phyloP scores from a whole-genome alignment of 148 eudicot species.

The Rhododendron molle region DNA sequence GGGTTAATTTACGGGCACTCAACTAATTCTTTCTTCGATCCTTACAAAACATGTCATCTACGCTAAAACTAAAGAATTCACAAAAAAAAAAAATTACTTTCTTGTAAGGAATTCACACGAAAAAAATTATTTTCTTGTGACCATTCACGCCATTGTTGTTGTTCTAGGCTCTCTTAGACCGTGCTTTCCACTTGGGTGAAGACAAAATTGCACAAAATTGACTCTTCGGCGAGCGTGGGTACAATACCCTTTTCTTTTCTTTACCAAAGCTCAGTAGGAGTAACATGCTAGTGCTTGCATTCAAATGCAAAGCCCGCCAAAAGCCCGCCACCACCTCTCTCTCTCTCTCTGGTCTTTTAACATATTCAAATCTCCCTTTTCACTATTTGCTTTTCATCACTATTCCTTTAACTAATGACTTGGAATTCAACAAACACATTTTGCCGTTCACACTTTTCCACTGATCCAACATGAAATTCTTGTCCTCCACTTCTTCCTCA shows the following conservation, averaged over 20 bases:
- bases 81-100: no score
- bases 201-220: neutral
- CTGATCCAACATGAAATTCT: conserved; percentile 11
- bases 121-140: no score
- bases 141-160: neutral
- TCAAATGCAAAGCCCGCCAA: conserved; percentile 21
- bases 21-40: no score
- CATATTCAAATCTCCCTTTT: conserved; percentile 9
- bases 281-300: neutral
- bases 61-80: no score
- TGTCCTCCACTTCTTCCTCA: conserved; percentile 1
- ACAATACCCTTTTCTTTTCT: conserved; percentile 6
- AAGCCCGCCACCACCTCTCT: conserved; percentile 14
- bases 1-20: no score
- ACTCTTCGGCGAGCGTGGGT: conserved; percentile 5
- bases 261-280: neutral
- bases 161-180: neutral
- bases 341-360: neutral
- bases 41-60: neutral
- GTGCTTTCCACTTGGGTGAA: neutral
- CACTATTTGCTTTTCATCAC: conserved; percentile 2
- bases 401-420: neutral
- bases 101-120: no score
- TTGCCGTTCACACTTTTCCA: neutral
- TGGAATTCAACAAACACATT: neutral